phyloP scores from a whole-genome alignment of 1,284 basidiomycete genomes.

The Violaceomyces palustris region DNA sequence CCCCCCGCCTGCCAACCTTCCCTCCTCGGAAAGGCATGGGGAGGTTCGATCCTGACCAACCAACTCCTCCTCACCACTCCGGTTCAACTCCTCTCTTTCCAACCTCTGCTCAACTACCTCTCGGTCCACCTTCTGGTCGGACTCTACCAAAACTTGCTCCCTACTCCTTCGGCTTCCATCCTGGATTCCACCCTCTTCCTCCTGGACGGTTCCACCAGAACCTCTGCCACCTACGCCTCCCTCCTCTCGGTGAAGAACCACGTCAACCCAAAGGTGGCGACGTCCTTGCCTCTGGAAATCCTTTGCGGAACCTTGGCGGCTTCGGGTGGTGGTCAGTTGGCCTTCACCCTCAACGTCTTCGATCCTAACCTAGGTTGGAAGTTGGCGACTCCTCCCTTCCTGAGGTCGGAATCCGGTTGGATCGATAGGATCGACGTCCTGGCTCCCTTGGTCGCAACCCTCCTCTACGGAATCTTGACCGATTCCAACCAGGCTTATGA shows the following conservation, averaged over 20 bases:
- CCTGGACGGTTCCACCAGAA: constrained; percentile 35
- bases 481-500: constrained; percentile 22
- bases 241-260: constrained; percentile 26
- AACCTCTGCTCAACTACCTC: constrained; percentile 38
- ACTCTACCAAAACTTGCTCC: constrained; percentile 2
- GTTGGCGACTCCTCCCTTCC: constrained; percentile 27
- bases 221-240: constrained; percentile 28
- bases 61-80: constrained; percentile 33
- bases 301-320: constrained; percentile 34
- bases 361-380: constrained; percentile 34
- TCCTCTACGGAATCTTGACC: constrained; percentile 22
- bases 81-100: constrained; percentile 23
- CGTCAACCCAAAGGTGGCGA: constrained; percentile 13
- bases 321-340: constrained; percentile 36
- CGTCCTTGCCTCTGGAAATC: constrained; percentile 24
- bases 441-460: constrained; percentile 24
- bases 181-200: constrained; percentile 31
- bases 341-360: constrained; percentile 37
- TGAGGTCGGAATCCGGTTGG: constrained; percentile 19
- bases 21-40: constrained; percentile 36
- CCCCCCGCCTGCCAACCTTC: too few relatives aligned
- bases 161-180: constrained; percentile 12
- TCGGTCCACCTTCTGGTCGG: constrained; percentile 18
- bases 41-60: constrained; percentile 35
- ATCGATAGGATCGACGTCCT: constrained; percentile 34